Base-by-base conservation (phyloP, 768 basidiomycete genomes). In the Lactifluus subvellereus region DNA sequence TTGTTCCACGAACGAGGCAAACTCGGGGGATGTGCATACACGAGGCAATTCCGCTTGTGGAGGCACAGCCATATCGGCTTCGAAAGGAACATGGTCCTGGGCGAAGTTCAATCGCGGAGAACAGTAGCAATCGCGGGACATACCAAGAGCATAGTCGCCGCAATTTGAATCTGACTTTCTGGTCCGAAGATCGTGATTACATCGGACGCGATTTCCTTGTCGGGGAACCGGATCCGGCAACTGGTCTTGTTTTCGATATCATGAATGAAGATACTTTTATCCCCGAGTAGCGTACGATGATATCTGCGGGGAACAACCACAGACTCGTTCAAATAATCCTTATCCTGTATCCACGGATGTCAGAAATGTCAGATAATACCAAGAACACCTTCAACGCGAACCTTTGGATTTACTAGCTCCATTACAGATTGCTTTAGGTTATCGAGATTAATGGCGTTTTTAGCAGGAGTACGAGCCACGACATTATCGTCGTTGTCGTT, bases 401-500 rank as follows among this genome's bases (percentile, higher is more conserved):
- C 94, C 86, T 98, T 98, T 33, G 94, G 93, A 72, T 90, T 92
- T 38, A 99, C 95, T 69, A 97, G 79, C 76, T 98, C 95, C 95
- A 98, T 96, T 57, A 99, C 92, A 54, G 91, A 89, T 72, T 90
- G 88, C 78, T 95, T 98, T 69, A 99, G 77, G 72, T 95, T 91
- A 69, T 98, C 94, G 71, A 99, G 75, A 74, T 95, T 95, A 71
- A 88, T 87, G 27, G 92, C 90, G 71, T 99, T 99, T 82, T 99
- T 99, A 40, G 94, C 93, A 7, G 96, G 96, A 2, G 96, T 99
- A 55, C 96, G 83, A n/a, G 95, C 96, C 47, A 99, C 85, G 54
- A 99, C 96, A 71, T 99, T 99, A 76, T 99, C 96, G 71, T 98
- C 96, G 73, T 96, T 97, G 73, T 98, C 94, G 70, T 89, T 86